Percentiles rank a stretch among this genome's conserved stretches.
Evolutionary conservation across 108 stramenopile species (phyloP).

Genomic region (Fistulifera pelliculosa): DNA sequence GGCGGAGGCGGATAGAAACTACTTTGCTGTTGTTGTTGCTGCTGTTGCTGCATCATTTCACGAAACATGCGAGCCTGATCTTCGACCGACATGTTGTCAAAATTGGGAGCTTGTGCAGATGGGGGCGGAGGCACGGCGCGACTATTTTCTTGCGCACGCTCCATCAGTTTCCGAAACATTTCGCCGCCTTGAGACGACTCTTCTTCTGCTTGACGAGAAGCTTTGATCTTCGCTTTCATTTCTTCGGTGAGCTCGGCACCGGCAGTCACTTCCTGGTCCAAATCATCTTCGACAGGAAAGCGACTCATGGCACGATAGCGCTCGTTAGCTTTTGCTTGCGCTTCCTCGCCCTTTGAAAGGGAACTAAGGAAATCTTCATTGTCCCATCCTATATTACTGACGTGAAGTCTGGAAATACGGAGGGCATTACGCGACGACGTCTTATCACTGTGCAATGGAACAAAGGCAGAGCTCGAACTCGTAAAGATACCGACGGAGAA

Average conservation of each 20-base stretch:
- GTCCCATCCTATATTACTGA: constrained; percentile 30
- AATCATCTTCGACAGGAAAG: constrained; percentile 11
- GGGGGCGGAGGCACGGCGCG: no score
- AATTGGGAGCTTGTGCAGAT: no score
- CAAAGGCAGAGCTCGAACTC: no score
- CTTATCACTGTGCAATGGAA: no score
- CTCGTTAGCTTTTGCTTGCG: constrained; percentile 27
- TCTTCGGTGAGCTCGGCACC: constrained; percentile 10
- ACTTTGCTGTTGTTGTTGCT: not conserved
- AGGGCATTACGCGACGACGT: no score
- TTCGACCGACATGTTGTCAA: constrained; percentile 13
- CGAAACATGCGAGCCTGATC: constrained; percentile 43
- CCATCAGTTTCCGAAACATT: constrained; percentile 30
- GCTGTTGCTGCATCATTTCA: constrained; percentile 35
- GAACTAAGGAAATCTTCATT: constrained; percentile 46
- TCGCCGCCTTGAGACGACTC: constrained; percentile 20
- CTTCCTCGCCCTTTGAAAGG: constrained; percentile 19
- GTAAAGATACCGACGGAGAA: no score
- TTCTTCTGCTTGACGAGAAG: constrained; percentile 6
- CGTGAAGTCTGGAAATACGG: not conserved
- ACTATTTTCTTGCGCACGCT: constrained; percentile 16
- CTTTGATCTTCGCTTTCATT: constrained; percentile 12
- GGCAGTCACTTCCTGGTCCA: constrained; percentile 10
- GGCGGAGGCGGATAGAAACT: constrained; percentile 20
- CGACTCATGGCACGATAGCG: constrained; percentile 16